Evolutionary conservation across 495 filamentous ascomycete species (phyloP), one percentile per base, ranked within the genome.

Genomic region (Podospora pseudocomata): DNA sequence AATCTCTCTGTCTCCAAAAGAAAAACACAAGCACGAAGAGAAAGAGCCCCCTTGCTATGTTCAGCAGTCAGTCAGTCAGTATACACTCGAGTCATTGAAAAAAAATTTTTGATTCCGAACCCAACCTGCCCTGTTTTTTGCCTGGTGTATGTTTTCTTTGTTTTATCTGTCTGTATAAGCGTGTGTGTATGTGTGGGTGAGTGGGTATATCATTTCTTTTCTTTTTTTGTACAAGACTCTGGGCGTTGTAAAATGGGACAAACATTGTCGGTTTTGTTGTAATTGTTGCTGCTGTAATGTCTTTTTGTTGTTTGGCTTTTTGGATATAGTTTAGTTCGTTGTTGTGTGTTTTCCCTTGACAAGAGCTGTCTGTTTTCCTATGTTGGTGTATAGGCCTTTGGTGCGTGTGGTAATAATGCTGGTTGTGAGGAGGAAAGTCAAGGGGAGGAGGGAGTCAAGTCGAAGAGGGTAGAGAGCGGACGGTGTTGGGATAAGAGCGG

Each of bases 1-100:
- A 66, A 66, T 66, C 23, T 56, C 59, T 66, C 23, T 56, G 49
- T 39, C n/a, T 4, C 30, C 26, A 18, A 64, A 16, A 20, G 15
- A 60, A 28, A 53, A 53, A 13, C 53, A 59, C 60, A 20, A 68
- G 30, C 44, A 20, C 55, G 18, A 23, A 23, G 23, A 23, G 23
- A 23, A 23, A 1, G 23, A 19, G n/a, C 6, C n/a, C 19, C 55
- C 30, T 58, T 20, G 55, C n/a, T 4, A 20, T 26, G n/a, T 58
- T 20, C 55, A 19, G 23, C 55, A 49, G 39, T 49, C 39, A 58
- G 23, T 58, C 6, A 57, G 16, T 32, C 3, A 32, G 30, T 32
- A 32, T 32, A 32, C 30, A 32, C 30, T 32, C 7, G 4, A 32
- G 30, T 32, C 4, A 2, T 23, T 23, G 23, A 23, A 23, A 23